Conservation (phyloP, 345 rosid species). For the Cardamine occulta region DNA sequence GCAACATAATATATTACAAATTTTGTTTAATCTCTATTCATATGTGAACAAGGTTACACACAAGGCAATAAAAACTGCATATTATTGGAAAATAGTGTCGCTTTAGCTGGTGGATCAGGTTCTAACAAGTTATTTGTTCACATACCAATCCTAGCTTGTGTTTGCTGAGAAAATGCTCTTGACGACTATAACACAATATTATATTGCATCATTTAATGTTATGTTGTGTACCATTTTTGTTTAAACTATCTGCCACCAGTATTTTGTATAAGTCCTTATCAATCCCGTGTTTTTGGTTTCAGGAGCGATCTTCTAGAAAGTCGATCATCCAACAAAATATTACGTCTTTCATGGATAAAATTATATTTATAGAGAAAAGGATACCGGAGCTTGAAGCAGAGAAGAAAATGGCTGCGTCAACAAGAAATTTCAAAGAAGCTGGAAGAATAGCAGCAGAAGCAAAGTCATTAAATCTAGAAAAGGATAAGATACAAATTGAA, state of each 20-base stretch:
- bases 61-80: neutral
- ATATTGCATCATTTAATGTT: neutral
- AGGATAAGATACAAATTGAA: constrained; percentile 60
- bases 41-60: neutral
- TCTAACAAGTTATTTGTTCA: constrained; percentile 4
- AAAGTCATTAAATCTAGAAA: constrained; percentile 73
- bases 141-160: neutral
- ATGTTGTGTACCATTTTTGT: neutral
- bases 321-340: constrained; percentile 79
- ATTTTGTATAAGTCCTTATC: neutral
- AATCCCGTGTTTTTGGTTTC: constrained; percentile 28
- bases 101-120: constrained; percentile 4
- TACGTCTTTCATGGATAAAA: constrained; percentile 72
- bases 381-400: constrained; percentile 86
- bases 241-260: neutral
- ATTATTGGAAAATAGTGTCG: constrained; percentile 2
- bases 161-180: neutral
- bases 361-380: constrained; percentile 73
- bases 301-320: constrained; percentile 80
- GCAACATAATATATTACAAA: neutral
- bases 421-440: constrained; percentile 94
- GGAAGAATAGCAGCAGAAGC: constrained; percentile 89
- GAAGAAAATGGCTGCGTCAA: constrained; percentile 85
- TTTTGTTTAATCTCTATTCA: neutral
- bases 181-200: neutral